These are phyloP conservation scores for Byssothecium circinans DNA, from an alignment of 2,329 filamentous ascomycete genomes.

Conservation along the genomic window DNA sequence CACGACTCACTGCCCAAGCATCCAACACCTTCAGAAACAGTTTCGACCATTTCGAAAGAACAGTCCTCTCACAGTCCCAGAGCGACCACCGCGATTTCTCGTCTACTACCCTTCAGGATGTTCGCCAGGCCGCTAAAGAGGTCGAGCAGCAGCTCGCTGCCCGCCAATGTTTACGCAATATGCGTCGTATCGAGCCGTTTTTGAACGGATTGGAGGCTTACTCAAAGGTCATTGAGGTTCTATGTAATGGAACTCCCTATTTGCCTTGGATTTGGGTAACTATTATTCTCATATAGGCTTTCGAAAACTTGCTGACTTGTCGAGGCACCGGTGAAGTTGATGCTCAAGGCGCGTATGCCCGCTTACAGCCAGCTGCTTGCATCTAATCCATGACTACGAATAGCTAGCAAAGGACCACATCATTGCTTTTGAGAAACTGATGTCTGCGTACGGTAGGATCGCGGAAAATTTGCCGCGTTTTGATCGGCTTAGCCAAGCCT, in stretches of 20 bases:
- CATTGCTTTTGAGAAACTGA: constrained; percentile 45
- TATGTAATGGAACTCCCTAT: constrained; percentile 53
- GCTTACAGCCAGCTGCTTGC: not conserved
- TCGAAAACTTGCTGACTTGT: not conserved
- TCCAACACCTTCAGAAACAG: constrained; percentile 30
- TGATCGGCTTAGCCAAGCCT: constrained; percentile 33
- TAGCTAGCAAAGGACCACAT: constrained; percentile 33
- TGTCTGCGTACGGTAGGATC: constrained; percentile 44
- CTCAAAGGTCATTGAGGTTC: constrained; percentile 45
- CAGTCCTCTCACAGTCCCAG: constrained; percentile 2
- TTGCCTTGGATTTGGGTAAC: constrained; percentile 49
- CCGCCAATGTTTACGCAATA: constrained; percentile 45
- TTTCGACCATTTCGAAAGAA: constrained; percentile 19
- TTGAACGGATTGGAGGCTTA: constrained; percentile 49
- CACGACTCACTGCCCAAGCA: not conserved
- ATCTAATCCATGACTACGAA: not conserved
- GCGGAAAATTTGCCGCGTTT: constrained; percentile 46
- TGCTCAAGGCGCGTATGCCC: constrained; percentile 9
- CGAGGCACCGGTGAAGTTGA: constrained; percentile 15
- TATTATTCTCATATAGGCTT: constrained; percentile 2
- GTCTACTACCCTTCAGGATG: constrained; percentile 42
- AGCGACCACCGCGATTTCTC: constrained; percentile 25
- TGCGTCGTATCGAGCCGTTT: constrained; percentile 48
- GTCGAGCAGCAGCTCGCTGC: constrained; percentile 47
- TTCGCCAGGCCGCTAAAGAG: constrained; percentile 38